Percentiles rank a stretch among this genome's conserved stretches.
Conservation (phyloP, 768 basidiomycete genomes). For the Lactarius deliciosus region DNA sequence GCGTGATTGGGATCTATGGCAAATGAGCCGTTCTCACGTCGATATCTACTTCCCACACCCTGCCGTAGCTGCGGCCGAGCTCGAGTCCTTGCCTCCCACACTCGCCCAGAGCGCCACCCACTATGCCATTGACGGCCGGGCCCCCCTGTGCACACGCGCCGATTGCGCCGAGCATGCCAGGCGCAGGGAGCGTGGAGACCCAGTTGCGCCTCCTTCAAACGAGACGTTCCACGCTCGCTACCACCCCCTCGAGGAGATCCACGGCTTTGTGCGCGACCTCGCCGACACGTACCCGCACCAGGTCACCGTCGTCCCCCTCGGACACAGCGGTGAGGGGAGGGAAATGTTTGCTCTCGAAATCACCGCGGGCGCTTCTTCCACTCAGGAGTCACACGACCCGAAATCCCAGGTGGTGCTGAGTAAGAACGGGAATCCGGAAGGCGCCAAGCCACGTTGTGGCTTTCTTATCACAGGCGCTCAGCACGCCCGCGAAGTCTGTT, state of each 20-base stretch:
- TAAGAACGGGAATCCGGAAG: conserved; percentile 18
- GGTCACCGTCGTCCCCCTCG: conserved; percentile 49
- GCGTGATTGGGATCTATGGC: conserved; percentile 53
- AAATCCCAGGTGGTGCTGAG: conserved; percentile 24
- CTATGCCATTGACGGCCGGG: conserved; percentile 30
- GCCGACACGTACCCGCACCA: conserved; percentile 47
- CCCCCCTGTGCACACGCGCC: conserved; percentile 39
- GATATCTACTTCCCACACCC: conserved; percentile 47
- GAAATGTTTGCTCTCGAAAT: conserved; percentile 58
- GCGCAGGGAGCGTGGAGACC: conserved; percentile 28
- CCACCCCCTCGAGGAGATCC: conserved; percentile 56
- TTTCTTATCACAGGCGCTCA: conserved; percentile 72
- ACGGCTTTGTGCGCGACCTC: conserved; percentile 52
- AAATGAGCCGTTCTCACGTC: conserved; percentile 44
- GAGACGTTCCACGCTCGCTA: conserved; percentile 46
- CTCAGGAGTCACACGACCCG: conserved; percentile 19
- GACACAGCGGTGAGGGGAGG: conserved; percentile 57
- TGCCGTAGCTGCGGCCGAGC: conserved; percentile 29
- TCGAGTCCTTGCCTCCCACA: conserved; percentile 27
- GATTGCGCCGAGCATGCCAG: conserved; percentile 34
- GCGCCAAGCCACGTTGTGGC: conserved; percentile 43
- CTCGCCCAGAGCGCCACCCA: conserved; percentile 13
- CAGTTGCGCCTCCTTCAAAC: conserved; percentile 33
- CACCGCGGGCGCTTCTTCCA: conserved; percentile 33
- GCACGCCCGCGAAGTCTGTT: conserved; percentile 69